Base-by-base conservation (phyloP, 768 basidiomycete species). In the Tephrocybe rancida region DNA sequence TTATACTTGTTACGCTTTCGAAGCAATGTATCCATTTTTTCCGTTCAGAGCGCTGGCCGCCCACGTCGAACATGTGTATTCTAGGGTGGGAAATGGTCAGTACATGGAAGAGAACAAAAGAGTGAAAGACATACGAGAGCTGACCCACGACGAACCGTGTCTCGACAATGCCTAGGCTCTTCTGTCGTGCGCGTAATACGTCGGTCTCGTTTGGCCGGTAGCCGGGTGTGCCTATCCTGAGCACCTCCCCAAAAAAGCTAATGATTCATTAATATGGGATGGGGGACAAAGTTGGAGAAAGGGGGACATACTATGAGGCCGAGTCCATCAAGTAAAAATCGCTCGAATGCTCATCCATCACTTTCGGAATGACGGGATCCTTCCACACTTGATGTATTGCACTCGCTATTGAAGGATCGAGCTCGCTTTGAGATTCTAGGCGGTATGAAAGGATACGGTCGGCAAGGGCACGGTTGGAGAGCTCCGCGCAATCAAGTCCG, bases 311-410 rank as follows among this genome's bases (percentile, higher is more conserved):
- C 44, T 45, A 45, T 37, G 80, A 78, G 0, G 95, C 95, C 21
- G 86, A 91, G 65, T 97, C 95, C 93, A 96, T 97, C n/a, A 98
- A 73, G 65, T 97, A 96, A 64, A 95, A 97, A 52, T 94, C 88
- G 67, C 77, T 85, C 18, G 75, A 74, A 58, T 86, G 84, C 54
- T 80, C 78, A 61, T 80, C 78, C 70, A 80, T 73, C 18, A 82
- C 68, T 49, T 74, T 76, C 1, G 73, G 71, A 1, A 85, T 82
- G 48, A 87, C 79, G 10, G 85, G 82, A 64, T 91, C 88, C 50
- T 83, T 79, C 85, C 86, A 87, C 1, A 90, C 70, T 39, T 88
- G 73, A 54, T 81, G 74, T 37, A 90, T 87, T 6, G 88, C 86
- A 25, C 81, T 74, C 1, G 87, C 86, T 49, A 90, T 81, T 13